phyloP scores from a whole-genome alignment of 2,329 filamentous ascomycete genomes.

The Cladosporium austrohemisphaericum region DNA sequence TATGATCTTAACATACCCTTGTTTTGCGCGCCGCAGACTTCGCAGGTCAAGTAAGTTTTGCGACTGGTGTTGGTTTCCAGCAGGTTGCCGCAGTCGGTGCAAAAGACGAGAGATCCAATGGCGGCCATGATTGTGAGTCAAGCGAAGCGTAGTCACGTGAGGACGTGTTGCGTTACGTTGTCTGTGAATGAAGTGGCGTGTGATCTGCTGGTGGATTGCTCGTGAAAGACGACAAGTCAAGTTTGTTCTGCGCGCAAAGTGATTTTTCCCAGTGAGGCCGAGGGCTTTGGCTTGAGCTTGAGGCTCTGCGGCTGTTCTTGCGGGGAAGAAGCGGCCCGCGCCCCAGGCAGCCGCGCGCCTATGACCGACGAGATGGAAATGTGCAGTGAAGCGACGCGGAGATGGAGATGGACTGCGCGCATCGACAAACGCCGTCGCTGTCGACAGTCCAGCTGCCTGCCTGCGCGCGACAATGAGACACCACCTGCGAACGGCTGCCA shows the following conservation, averaged over 20 bases:
- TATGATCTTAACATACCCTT: conserved; percentile 57
- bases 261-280: neutral
- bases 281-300: too few species aligned
- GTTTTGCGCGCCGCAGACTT: conserved; percentile 80
- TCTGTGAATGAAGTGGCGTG: neutral
- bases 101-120: conserved; percentile 89
- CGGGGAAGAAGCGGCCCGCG: conserved; percentile 6
- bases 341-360: neutral
- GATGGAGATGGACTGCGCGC: conserved; percentile 1
- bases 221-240: too few species aligned
- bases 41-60: conserved; percentile 74
- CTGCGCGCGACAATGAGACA: conserved; percentile 1
- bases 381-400: conserved; percentile 1
- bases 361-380: conserved; percentile 5
- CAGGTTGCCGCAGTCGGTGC: conserved; percentile 86
- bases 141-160: neutral
- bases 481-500: neutral
- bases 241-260: neutral
- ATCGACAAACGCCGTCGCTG: conserved; percentile 11
- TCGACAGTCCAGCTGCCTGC: conserved; percentile 1
- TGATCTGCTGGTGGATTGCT: conserved; percentile 6
- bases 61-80: conserved; percentile 75
- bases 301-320: conserved; percentile 1
- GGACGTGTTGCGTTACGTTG: neutral
- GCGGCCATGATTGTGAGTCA: conserved; percentile 63